A percentile compares a stretch with the other conserved stretches of the same genome.
Conservation (phyloP, 768 basidiomycete species). For the Serendipita indica region DNA sequence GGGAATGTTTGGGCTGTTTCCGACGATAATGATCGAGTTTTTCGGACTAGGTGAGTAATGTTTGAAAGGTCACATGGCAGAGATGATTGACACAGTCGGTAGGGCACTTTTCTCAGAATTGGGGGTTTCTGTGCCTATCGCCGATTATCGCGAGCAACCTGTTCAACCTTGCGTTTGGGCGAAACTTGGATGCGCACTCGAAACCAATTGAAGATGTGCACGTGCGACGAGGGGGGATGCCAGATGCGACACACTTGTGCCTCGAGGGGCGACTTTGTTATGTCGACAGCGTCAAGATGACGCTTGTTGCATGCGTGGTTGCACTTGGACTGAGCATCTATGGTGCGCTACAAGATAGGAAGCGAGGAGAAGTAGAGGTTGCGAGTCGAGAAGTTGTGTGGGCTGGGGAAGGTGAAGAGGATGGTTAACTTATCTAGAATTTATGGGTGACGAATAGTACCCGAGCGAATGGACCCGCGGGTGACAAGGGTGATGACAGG, state of each 20-base stretch:
- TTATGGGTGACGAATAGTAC: no score
- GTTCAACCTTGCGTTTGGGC: slow-evolving; percentile 73
- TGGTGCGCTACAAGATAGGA: not conserved
- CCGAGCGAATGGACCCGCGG: no score
- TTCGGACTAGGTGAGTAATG: slow-evolving; percentile 61
- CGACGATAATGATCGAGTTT: slow-evolving; percentile 74
- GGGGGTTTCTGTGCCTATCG: slow-evolving; percentile 61
- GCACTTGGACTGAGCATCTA: slow-evolving; percentile 13
- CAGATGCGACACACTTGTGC: slow-evolving; percentile 12
- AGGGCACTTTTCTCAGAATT: slow-evolving; percentile 74
- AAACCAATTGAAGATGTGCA: slow-evolving; percentile 14
- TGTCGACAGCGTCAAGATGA: slow-evolving; percentile 15
- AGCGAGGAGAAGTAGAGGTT: not conserved
- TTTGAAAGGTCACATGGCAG: not conserved
- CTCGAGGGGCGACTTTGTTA: slow-evolving; percentile 13
- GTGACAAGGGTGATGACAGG: not conserved
- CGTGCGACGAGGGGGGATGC: not conserved
- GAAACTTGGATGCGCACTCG: slow-evolving; percentile 61
- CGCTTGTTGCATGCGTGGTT: slow-evolving; percentile 13
- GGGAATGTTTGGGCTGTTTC: slow-evolving; percentile 53
- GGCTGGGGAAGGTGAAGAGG: not conserved
- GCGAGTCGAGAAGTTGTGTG: not conserved
- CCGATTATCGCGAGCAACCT: slow-evolving; percentile 65
- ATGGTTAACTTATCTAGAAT: not conserved
- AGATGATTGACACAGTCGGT: not conserved